Conservation (phyloP, 257 asterid species). For the Fraxinus cuspidata region DNA sequence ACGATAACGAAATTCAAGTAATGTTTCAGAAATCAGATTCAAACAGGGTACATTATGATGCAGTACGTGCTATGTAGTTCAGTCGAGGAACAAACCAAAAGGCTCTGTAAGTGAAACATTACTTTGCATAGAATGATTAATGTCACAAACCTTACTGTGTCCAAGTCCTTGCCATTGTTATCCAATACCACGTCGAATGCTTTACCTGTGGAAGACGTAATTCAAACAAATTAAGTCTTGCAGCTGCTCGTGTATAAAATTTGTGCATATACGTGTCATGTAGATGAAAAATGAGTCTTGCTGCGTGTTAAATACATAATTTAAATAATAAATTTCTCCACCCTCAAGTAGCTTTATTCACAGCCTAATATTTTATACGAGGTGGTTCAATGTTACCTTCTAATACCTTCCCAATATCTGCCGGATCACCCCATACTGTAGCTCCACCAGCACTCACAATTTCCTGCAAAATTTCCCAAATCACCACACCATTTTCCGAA, state of each 20-base stretch:
- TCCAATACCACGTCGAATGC: slow-evolving; percentile 85
- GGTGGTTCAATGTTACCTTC: slow-evolving; percentile 38
- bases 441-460: slow-evolving; percentile 77
- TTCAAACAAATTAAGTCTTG: not conserved
- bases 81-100: not conserved
- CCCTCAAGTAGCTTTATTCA: not conserved
- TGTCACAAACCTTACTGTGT: slow-evolving; percentile 61
- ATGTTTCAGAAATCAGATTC: not conserved
- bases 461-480: slow-evolving; percentile 54
- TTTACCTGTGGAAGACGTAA: not conserved
- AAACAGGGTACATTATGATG: not conserved
- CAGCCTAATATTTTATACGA: not conserved
- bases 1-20: slow-evolving; percentile 16
- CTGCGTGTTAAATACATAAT: not conserved
- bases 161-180: slow-evolving; percentile 96
- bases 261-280: too few species aligned
- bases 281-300: not conserved
- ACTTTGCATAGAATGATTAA: not conserved
- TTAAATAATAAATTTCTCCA: not conserved
- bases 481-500: slow-evolving; percentile 8
- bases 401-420: slow-evolving; percentile 68
- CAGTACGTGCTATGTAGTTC: not conserved
- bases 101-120: not conserved
- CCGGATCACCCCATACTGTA: slow-evolving; percentile 89
- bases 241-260: not conserved